A percentile compares a stretch with the other conserved stretches of the same genome.
Conservation (phyloP, 805 yeast species). For the Kodamaea leandrae region DNA sequence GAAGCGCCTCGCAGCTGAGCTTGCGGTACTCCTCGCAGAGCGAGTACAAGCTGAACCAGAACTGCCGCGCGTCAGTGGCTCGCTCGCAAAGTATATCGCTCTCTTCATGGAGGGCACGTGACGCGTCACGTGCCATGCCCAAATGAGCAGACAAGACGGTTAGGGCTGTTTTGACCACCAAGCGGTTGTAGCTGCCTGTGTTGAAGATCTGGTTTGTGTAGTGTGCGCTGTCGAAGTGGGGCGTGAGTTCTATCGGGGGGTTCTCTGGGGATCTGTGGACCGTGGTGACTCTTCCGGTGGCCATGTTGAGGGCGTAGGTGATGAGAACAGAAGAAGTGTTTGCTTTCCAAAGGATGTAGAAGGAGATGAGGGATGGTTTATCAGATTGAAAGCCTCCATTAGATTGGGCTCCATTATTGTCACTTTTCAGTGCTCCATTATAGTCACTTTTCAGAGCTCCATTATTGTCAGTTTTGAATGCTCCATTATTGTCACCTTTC, state of each 20-base stretch:
- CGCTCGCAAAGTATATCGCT: too few species aligned
- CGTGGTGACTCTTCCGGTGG: constrained; percentile 55
- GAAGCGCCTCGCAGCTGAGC: constrained; percentile 57
- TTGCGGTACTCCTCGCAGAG: constrained; percentile 70
- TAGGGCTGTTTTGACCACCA: constrained; percentile 52
- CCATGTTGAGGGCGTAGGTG: constrained; percentile 15
- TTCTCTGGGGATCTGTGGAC: constrained; percentile 7
- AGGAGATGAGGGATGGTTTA: too few species aligned
- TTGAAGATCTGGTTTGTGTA: constrained; percentile 49
- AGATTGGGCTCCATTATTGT: constrained; percentile 16
- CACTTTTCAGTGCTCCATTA: constrained; percentile 47
- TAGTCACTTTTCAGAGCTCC: constrained; percentile 6
- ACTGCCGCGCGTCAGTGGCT: constrained; percentile 31
- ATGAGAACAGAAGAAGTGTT: constrained; percentile 28
- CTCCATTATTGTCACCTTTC: constrained; percentile 20
- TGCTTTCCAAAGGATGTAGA: constrained; percentile 4
- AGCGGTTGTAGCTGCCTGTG: constrained; percentile 46
- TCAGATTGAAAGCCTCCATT: neutral
- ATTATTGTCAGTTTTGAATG: constrained; percentile 46
- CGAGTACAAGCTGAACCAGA: constrained; percentile 69
- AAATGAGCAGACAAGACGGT: constrained; percentile 39
- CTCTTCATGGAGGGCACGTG: too few species aligned
- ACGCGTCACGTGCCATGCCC: too few species aligned
- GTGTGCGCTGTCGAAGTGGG: constrained; percentile 32
- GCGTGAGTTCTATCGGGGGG: constrained; percentile 18